phyloP scores from a whole-genome alignment of 2,329 filamentous ascomycete species.

The Verticillium nonalfalfae region DNA sequence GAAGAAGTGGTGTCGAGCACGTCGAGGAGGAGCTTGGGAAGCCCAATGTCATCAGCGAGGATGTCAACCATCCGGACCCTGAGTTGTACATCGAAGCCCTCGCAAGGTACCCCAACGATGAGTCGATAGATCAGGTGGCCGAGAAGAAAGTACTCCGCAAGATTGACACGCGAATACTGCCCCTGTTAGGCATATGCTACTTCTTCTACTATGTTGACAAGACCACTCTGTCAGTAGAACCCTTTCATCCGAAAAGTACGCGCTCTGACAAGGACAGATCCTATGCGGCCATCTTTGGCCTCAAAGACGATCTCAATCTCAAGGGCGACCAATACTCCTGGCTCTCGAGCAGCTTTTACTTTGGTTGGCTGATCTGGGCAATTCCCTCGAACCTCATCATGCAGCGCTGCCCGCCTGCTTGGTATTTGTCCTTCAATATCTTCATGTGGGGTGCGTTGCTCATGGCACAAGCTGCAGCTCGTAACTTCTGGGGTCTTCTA shows the following conservation, averaged over 20 bases:
- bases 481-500: conserved; percentile 49
- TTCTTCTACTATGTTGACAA: conserved; percentile 31
- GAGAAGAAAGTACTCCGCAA: conserved; percentile 28
- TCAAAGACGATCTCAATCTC: conserved; percentile 50
- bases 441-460: conserved; percentile 47
- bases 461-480: conserved; percentile 44
- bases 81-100: conserved; percentile 27
- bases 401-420: conserved; percentile 23
- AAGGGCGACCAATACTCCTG: conserved; percentile 50
- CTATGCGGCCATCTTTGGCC: conserved; percentile 60
- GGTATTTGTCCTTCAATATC: conserved; percentile 37
- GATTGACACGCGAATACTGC: conserved; percentile 29
- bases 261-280: conserved; percentile 9
- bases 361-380: conserved; percentile 30
- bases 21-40: conserved; percentile 12
- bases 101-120: conserved; percentile 27
- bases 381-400: conserved; percentile 23
- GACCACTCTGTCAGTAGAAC: conserved; percentile 16
- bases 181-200: conserved; percentile 30
- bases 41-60: conserved; percentile 2
- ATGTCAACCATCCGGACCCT: conserved; percentile 15
- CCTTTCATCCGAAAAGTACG: background rate
- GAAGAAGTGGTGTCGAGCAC: conserved; percentile 11
- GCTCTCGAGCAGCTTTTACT: conserved; percentile 28
- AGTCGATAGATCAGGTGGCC: conserved; percentile 24